A percentile compares a stretch with the other conserved stretches of the same genome.
Conservation (phyloP, 2,329 filamentous ascomycete species). For the Paecilomyces dactylethromorphus region DNA sequence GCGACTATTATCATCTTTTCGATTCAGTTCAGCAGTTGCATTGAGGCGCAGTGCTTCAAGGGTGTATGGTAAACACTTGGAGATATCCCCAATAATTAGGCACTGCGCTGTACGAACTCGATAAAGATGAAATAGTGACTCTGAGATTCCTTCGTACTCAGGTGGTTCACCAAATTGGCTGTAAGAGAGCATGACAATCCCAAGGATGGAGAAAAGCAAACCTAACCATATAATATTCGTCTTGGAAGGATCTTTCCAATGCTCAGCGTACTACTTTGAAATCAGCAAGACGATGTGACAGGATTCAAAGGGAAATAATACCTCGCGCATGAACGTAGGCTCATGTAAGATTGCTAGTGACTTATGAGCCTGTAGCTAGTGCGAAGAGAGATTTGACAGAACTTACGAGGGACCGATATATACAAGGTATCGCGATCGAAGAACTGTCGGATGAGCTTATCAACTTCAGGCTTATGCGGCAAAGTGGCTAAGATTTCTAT, state of each 20-base stretch:
- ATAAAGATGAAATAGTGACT: background rate
- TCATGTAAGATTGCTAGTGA: slow-evolving; percentile 5
- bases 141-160: background rate
- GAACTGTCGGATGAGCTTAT: slow-evolving; percentile 4
- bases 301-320: background rate
- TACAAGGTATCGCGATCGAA: slow-evolving; percentile 5
- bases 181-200: background rate
- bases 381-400: background rate
- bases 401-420: slow-evolving; percentile 5
- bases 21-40: background rate
- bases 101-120: background rate
- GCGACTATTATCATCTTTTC: background rate
- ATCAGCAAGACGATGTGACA: background rate
- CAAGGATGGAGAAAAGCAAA: background rate
- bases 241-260: background rate
- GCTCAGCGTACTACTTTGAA: background rate
- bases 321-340: slow-evolving; percentile 7
- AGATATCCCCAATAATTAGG: background rate
- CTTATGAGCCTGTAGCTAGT: background rate
- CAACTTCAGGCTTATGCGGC: background rate
- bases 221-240: background rate
- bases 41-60: background rate
- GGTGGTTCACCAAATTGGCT: background rate
- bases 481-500: background rate
- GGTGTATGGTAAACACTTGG: background rate